Evolutionary conservation across 2,329 filamentous ascomycete genomes (phyloP), one percentile per base, ranked within the genome.

Genomic region (Aspergillus pseudoviridinutans): DNA sequence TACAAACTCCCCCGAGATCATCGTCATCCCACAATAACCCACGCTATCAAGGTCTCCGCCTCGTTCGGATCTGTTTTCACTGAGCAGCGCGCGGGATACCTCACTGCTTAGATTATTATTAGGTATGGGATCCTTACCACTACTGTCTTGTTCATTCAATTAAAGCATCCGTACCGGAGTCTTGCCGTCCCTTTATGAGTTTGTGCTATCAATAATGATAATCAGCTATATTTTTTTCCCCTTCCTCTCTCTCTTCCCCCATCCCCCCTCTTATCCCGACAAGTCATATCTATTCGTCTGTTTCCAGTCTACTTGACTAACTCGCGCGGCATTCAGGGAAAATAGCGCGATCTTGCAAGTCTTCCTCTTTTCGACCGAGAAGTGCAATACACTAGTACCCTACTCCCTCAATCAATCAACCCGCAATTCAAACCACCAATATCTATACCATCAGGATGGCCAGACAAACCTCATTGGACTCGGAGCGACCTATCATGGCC

Each of bases 401-500:
- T 38, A 17, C 32, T 38, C 14, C 29, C 32, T 38, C 5, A 17
- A 17, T 38, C 14, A 38, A 17, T 17, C 32, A 38, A 38, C 12
- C 6, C 14, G 17, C n/a, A 25, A 5, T 8, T 14, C 10, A n/a
- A 27, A 20, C 44, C 44, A 24, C 22, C 10, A 25, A 47, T 10
- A 22, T 27, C 24, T 25, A 24, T 14, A 24, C 22, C 14, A 27
- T 47, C 44, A 55, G 55, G 32, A 75, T 76, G 73, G 67, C 73
- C 53, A 71, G 74, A 60, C 74, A 74, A 51, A 65, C 67, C 32
- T 83, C 80, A 54, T 69, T 82, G 12, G 81, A 84, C 54, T 84
- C 81, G 42, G 78, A 81, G 64, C 74, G 81, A 55, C 81, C 81
- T 51, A 84, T 84, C 59, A 82, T 84, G 79, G 75, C 79, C 49